Evolutionary conservation across 2,329 filamentous ascomycete genomes (phyloP).

Genomic region (Sphaerulina populicola): DNA sequence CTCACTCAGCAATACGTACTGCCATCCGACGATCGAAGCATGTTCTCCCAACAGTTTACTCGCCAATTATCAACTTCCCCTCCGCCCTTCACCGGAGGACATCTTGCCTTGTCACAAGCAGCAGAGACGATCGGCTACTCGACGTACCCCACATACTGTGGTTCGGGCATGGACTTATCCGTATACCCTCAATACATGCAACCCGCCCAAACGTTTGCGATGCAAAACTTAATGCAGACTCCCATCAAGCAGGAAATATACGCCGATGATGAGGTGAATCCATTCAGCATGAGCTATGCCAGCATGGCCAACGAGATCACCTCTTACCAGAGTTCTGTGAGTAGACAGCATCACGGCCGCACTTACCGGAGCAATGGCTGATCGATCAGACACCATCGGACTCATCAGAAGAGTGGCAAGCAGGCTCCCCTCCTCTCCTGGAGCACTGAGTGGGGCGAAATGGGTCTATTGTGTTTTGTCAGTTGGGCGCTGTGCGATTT

Average conservation of each 20-base stretch:
- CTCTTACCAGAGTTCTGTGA: conserved; percentile 60
- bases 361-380: conserved; percentile 24
- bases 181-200: conserved; percentile 48
- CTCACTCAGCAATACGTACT: conserved; percentile 28
- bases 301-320: conserved; percentile 44
- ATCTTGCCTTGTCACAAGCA: conserved; percentile 55
- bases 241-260: conserved; percentile 61
- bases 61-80: conserved; percentile 64
- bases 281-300: conserved; percentile 61
- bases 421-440: conserved; percentile 32
- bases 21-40: conserved; percentile 50
- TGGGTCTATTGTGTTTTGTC: neutral
- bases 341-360: conserved; percentile 31
- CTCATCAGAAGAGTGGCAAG: conserved; percentile 55
- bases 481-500: neutral
- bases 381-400: conserved; percentile 62
- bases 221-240: conserved; percentile 36
- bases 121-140: conserved; percentile 52
- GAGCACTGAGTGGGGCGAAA: neutral
- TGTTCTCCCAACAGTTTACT: conserved; percentile 59
- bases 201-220: conserved; percentile 34
- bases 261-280: conserved; percentile 52
- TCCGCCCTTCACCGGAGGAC: conserved; percentile 52
- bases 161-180: conserved; percentile 36
- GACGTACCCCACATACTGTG: conserved; percentile 21